These are phyloP conservation scores for Beauveria caledonica DNA, from an alignment of 2,329 filamentous ascomycete species.

Conservation along the genomic window DNA sequence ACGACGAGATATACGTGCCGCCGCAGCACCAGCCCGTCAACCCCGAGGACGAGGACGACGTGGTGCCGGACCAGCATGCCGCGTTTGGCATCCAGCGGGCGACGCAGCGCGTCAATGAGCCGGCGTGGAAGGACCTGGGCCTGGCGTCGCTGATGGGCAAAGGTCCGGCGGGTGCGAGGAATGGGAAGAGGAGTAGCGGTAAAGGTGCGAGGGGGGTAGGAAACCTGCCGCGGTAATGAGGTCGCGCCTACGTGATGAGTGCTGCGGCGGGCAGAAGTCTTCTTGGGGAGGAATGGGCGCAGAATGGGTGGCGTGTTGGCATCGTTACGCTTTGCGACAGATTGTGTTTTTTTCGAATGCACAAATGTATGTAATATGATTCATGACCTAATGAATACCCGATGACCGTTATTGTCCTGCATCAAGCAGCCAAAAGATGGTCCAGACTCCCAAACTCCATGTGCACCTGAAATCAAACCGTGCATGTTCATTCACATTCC, in stretches of 20 bases:
- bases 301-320: not conserved
- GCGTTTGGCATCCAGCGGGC: slow-evolving; percentile 80
- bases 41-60: slow-evolving; percentile 81
- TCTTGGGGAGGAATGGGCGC: not conserved
- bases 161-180: slow-evolving; percentile 41
- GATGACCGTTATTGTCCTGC: not conserved
- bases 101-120: slow-evolving; percentile 61
- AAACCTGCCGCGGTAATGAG: slow-evolving; percentile 19
- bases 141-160: slow-evolving; percentile 61
- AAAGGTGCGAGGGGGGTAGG: slow-evolving; percentile 13
- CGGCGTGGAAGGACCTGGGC: slow-evolving; percentile 72
- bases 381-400: slow-evolving; percentile 1
- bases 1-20: slow-evolving; percentile 76
- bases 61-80: slow-evolving; percentile 80
- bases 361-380: not conserved
- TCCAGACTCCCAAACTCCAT: slow-evolving; percentile 2
- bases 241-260: not conserved
- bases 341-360: not conserved
- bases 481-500: not conserved
- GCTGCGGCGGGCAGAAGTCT: not conserved
- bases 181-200: slow-evolving; percentile 13
- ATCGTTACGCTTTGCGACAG: not conserved
- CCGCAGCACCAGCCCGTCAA: slow-evolving; percentile 74
- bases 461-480: not conserved
- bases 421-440: not conserved